phyloP scores from a whole-genome alignment of 768 basidiomycete genomes.

The Serpula lacrymans region DNA sequence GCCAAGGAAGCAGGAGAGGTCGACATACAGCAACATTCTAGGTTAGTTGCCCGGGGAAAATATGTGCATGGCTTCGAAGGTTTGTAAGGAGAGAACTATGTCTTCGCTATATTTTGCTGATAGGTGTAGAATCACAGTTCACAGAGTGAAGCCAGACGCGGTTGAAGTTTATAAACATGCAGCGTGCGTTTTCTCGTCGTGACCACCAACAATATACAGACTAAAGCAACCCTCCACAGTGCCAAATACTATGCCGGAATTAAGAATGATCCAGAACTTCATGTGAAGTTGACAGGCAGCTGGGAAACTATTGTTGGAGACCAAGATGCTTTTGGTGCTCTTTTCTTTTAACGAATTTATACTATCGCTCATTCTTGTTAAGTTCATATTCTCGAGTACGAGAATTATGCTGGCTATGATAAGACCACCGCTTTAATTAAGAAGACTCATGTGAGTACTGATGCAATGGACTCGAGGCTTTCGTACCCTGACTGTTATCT shows the following conservation, averaged over 20 bases:
- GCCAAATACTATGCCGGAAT: constrained; percentile 84
- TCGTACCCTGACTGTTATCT: constrained; percentile 4
- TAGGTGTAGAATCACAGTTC: constrained; percentile 45
- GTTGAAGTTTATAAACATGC: constrained; percentile 83
- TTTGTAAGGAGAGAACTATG: constrained; percentile 33
- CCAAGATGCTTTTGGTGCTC: constrained; percentile 77
- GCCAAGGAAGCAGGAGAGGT: constrained; percentile 81
- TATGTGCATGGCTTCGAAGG: constrained; percentile 90
- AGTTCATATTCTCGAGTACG: constrained; percentile 86
- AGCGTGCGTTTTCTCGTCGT: constrained; percentile 52
- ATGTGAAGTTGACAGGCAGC: constrained; percentile 87
- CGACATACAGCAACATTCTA: constrained; percentile 78
- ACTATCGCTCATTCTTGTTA: constrained; percentile 2
- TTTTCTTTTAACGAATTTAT: constrained; percentile 14
- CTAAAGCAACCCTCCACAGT: constrained; percentile 35
- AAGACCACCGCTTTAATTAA: constrained; percentile 62
- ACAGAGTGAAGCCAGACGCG: constrained; percentile 80
- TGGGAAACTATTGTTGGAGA: constrained; percentile 93
- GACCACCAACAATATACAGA: constrained; percentile 3
- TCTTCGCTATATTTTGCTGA: constrained; percentile 2
- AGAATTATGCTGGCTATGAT: constrained; percentile 90
- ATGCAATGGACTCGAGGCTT: neutral
- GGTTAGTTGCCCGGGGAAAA: constrained; percentile 88
- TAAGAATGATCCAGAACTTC: constrained; percentile 64
- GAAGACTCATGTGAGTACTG: constrained; percentile 56